Conservation (phyloP, 2,329 filamentous ascomycete species). For the Thielaviopsis punctulata region DNA sequence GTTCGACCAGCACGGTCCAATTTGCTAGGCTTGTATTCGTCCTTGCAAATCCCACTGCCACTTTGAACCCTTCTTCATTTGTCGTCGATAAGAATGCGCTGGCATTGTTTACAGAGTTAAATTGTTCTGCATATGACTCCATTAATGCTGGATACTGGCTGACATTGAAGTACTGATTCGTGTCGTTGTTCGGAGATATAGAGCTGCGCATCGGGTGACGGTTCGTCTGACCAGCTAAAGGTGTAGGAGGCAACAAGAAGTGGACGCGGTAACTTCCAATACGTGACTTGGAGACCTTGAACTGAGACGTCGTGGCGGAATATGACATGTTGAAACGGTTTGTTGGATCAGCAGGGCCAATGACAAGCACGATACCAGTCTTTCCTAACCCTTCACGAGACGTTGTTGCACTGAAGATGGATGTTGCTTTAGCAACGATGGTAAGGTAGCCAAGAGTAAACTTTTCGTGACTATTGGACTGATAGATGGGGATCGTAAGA, state of each 20-base stretch:
- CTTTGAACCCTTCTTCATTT: slow-evolving; percentile 52
- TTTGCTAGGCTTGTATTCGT: slow-evolving; percentile 51
- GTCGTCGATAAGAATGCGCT: slow-evolving; percentile 48
- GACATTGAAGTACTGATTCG: slow-evolving; percentile 34
- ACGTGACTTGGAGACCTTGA: slow-evolving; percentile 14
- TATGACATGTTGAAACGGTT: slow-evolving; percentile 45
- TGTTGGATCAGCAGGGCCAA: slow-evolving; percentile 48
- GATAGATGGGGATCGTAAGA: slow-evolving; percentile 59
- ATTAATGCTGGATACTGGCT: slow-evolving; percentile 45
- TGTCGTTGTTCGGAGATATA: slow-evolving; percentile 6
- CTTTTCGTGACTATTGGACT: slow-evolving; percentile 4
- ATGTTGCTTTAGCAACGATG: slow-evolving; percentile 49
- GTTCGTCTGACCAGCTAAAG: slow-evolving; percentile 22
- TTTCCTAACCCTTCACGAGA: slow-evolving; percentile 53
- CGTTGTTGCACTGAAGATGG: slow-evolving; percentile 43
- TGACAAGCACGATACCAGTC: slow-evolving; percentile 51
- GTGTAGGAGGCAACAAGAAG: slow-evolving; percentile 42
- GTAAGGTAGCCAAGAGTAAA: slow-evolving; percentile 67
- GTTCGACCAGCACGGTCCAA: slow-evolving; percentile 72
- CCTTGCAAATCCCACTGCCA: slow-evolving; percentile 68
- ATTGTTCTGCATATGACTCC: slow-evolving; percentile 37
- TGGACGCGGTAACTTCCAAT: slow-evolving; percentile 23
- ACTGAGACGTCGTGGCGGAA: slow-evolving; percentile 27
- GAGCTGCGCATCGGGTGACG: slow-evolving; percentile 30
- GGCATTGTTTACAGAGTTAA: slow-evolving; percentile 42